These are phyloP conservation scores for Begonia loranthoides DNA, from an alignment of 306 rosid species.

Conservation along the genomic window DNA sequence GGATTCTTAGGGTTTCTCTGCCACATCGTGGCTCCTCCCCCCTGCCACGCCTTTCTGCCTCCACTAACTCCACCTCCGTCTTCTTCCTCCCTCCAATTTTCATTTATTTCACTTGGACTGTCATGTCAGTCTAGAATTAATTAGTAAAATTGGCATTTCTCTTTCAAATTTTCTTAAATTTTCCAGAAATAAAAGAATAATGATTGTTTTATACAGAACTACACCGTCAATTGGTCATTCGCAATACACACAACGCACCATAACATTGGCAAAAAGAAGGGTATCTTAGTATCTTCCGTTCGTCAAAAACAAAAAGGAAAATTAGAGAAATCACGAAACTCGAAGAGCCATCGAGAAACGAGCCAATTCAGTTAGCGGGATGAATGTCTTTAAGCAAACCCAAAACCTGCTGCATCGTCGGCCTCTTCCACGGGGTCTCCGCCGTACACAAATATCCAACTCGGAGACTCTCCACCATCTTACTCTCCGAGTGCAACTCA, in stretches of 20 bases:
- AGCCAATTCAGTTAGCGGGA: conserved; percentile 18
- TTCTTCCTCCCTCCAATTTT: neutral
- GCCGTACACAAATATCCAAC: conserved; percentile 88
- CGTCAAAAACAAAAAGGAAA: neutral
- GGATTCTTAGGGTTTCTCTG: conserved; percentile 28
- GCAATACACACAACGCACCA: neutral
- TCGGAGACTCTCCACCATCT: conserved; percentile 82
- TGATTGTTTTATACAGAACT: neutral
- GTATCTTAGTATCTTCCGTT: neutral
- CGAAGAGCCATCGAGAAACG: neutral
- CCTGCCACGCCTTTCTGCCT: conserved; percentile 3
- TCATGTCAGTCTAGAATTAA: neutral
- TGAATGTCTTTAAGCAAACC: conserved; percentile 78
- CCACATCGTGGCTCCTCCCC: conserved; percentile 13
- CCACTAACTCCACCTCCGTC: conserved; percentile 14
- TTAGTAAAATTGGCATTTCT: neutral
- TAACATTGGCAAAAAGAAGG: neutral
- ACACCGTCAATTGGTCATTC: neutral
- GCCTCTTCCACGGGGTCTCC: conserved; percentile 77
- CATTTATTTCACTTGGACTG: neutral
- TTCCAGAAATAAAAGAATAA: too few species aligned
- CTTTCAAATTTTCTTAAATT: neutral
- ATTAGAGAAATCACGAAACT: neutral
- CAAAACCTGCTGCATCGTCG: conserved; percentile 75
- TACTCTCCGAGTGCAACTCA: conserved; percentile 27